These are phyloP conservation scores for Cytospora piceae DNA, from an alignment of 2,329 filamentous ascomycete species.

Conservation along the genomic window DNA sequence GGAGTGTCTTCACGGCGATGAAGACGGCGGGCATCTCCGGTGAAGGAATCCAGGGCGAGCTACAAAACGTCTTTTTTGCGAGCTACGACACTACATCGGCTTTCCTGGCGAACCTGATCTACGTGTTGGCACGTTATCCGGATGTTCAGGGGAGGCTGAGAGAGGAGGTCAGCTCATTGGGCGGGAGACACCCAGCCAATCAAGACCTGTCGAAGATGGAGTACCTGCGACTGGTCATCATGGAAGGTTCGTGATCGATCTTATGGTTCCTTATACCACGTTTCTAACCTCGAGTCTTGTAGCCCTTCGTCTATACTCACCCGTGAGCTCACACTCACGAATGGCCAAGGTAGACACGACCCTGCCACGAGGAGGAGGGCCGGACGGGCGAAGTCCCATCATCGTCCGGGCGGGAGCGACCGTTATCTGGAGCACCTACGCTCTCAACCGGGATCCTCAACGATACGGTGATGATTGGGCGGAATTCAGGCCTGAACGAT, in stretches of 20 bases:
- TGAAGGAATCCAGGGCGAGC: conserved; percentile 24
- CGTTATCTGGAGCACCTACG: conserved; percentile 29
- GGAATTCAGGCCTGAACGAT: conserved; percentile 26
- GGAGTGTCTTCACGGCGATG: conserved; percentile 27
- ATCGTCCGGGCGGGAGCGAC: conserved; percentile 23
- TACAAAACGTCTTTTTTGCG: conserved; percentile 30
- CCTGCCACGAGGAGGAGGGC: conserved; percentile 26
- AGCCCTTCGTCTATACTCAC: conserved; percentile 28
- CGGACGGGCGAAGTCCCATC: conserved; percentile 16
- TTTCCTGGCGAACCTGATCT: conserved; percentile 25
- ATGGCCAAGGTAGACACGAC: conserved; percentile 17
- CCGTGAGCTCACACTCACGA: conserved; percentile 25
- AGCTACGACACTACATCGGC: conserved; percentile 29
- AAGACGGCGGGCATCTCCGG: conserved; percentile 16
- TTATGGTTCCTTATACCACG: neutral
- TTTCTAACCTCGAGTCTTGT: neutral
- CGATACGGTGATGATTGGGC: conserved; percentile 29
- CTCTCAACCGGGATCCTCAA: conserved; percentile 26
- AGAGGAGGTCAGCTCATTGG: conserved; percentile 19
- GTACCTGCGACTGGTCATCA: conserved; percentile 22
- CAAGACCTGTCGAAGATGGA: conserved; percentile 17
- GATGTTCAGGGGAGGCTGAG: conserved; percentile 16
- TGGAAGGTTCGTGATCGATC: conserved; percentile 17
- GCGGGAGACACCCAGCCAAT: conserved; percentile 7
- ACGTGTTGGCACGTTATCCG: conserved; percentile 15